Evolutionary conservation across 2,329 filamentous ascomycete species (phyloP).

Genomic region (Pyrenochaeta sp.): DNA sequence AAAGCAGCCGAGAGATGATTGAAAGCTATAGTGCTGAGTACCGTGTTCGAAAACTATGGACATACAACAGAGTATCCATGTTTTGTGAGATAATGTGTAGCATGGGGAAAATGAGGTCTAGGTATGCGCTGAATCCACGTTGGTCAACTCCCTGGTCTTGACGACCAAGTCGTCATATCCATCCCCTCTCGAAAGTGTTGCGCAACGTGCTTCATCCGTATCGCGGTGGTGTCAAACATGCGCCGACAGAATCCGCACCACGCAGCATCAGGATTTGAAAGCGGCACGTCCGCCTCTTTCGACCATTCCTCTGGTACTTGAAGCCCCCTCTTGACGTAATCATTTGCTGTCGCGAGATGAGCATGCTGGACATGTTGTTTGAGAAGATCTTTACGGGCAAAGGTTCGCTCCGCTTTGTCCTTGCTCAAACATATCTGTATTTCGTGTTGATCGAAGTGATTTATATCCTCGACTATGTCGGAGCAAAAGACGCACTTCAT

Average conservation of each 20-base stretch:
- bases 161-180: conserved; percentile 13
- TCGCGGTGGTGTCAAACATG: not conserved
- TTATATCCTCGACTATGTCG: not conserved
- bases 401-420: conserved; percentile 6
- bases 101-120: too few species aligned
- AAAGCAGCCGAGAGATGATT: too few species aligned
- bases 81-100: too few species aligned
- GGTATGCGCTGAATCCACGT: too few species aligned
- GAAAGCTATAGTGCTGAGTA: too few species aligned
- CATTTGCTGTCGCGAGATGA: conserved; percentile 8
- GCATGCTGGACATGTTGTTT: conserved; percentile 21
- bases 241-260: conserved; percentile 30
- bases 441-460: conserved; percentile 17
- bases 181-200: conserved; percentile 17
- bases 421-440: conserved; percentile 10
- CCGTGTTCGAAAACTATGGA: too few species aligned
- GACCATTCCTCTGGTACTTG: conserved; percentile 13
- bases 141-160: not conserved
- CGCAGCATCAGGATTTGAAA: conserved; percentile 7
- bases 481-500: conserved; percentile 19
- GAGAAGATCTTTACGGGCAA: conserved; percentile 22
- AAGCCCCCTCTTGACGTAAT: conserved; percentile 1
- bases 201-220: conserved; percentile 24
- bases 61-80: too few species aligned
- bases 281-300: not conserved